Base-by-base conservation (phyloP, 495 filamentous ascomycete species). In the Penicillium riverlandense region DNA sequence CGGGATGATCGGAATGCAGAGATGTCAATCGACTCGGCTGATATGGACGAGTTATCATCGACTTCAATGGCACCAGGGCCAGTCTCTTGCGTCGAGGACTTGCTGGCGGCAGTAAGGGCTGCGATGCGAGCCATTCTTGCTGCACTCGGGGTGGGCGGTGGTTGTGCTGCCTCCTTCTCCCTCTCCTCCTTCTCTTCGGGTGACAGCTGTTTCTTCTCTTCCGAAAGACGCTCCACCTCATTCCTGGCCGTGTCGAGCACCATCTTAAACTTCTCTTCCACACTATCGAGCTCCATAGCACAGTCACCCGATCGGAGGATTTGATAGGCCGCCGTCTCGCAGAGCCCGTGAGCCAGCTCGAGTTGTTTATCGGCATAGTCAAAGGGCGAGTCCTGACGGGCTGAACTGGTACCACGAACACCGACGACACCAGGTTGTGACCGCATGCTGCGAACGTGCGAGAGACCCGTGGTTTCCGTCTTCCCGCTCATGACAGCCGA, bases 301-400 rank as follows among this genome's bases (percentile, higher is more conserved):
- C 90, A 96, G 47, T 90, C 82, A 14, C 89, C 90, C 41, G 86
- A 80, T 14, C 90, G 79, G 10, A 96, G 73, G 44, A 94, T 87
- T 57, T 92, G 86, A 59, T 91, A 89, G 2, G 90, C 90, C 11
- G 79, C 90, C 41, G 80, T 78, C 63, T 95, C 90, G 61, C 86
- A 94, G 54, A 88, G 76, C 37, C 72, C 76, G 56, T 95, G 86
- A 10, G 84, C 84, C 41, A 77, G 75, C 54, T 96, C 88, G 39
- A 96, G 70, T 1, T 79, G 76, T 55, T 80, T 83, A 52, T 94
- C 90, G 1, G 86, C 67, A 35, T 76, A 69, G 53, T 92, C 86
- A 62, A 85, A 91, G 1, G 62, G 48, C 2, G 57, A 57, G 14
- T 60, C 52, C 36, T 59, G 58, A 7, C 49, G 47, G 1, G 52